phyloP scores from a whole-genome alignment of 768 basidiomycete species.

The Megacollybia marginata region DNA sequence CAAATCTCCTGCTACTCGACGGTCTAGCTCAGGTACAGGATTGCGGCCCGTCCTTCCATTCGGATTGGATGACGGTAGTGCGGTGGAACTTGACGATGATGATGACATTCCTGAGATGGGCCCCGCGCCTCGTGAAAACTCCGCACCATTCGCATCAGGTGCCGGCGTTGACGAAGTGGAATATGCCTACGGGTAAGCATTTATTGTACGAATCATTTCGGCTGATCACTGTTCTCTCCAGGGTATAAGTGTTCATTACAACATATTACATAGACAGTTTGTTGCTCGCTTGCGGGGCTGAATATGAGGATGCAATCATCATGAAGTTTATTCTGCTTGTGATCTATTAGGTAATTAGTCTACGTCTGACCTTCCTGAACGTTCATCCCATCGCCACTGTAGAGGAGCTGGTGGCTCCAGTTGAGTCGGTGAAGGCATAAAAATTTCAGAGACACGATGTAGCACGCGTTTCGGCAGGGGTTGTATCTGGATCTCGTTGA shows the following conservation, averaged over 20 bases:
- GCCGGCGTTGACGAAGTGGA: slow-evolving; percentile 89
- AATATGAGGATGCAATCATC: not conserved
- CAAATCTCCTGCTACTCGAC: slow-evolving; percentile 82
- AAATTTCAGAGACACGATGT: not conserved
- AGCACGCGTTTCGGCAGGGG: not conserved
- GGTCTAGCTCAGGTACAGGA: slow-evolving; percentile 78
- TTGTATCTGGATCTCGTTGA: not conserved
- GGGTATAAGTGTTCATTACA: not conserved
- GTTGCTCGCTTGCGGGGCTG: not conserved
- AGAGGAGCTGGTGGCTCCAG: not conserved
- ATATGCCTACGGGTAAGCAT: slow-evolving; percentile 73
- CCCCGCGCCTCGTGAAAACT: slow-evolving; percentile 67
- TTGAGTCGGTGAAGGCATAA: not conserved
- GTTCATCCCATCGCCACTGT: not conserved
- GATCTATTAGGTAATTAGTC: not conserved
- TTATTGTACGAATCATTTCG: not conserved
- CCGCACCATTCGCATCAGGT: slow-evolving; percentile 68
- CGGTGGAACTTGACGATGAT: slow-evolving; percentile 47
- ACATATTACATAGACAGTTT: too few relatives aligned
- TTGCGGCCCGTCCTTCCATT: slow-evolving; percentile 74
- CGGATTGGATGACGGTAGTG: slow-evolving; percentile 70
- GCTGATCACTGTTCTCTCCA: not conserved
- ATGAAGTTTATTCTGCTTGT: not conserved
- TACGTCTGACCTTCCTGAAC: not conserved
- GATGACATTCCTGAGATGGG: slow-evolving; percentile 43